These are phyloP conservation scores for Euphorbia peplus DNA, from an alignment of 345 rosid species.

Conservation along the genomic window DNA sequence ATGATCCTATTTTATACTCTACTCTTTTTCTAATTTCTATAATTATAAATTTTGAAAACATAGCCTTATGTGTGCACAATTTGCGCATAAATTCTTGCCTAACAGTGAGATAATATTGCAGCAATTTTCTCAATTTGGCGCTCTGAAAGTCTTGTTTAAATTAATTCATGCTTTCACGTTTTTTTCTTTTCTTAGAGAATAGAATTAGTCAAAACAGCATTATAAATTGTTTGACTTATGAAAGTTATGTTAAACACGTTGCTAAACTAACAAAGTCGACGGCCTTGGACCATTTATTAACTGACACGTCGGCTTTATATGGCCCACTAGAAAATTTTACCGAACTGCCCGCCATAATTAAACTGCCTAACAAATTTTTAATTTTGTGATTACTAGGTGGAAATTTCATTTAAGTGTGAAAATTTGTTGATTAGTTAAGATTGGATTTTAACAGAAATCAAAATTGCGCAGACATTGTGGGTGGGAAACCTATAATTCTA, in stretches of 20 bases:
- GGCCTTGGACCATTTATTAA: not conserved
- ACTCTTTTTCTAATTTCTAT: too few species aligned
- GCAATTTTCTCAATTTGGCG: not conserved
- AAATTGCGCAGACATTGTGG: too few species aligned
- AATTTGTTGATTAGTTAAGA: too few species aligned
- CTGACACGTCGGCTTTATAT: not conserved
- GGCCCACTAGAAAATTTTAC: not conserved
- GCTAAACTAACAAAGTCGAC: not conserved
- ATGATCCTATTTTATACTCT: too few species aligned
- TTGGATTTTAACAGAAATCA: too few species aligned
- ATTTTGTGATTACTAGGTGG: too few species aligned
- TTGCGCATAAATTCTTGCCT: slow-evolving; percentile 19
- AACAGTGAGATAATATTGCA: not conserved
- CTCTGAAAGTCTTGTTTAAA: not conserved
- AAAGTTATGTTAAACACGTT: not conserved
- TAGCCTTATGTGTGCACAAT: not conserved
- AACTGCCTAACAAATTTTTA: too few species aligned
- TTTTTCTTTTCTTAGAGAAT: not conserved
- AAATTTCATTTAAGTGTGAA: too few species aligned
- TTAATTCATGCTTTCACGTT: not conserved
- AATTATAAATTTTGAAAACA: not conserved
- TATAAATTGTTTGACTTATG: not conserved
- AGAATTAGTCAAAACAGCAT: not conserved
- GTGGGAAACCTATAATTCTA: too few species aligned
- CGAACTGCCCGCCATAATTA: too few species aligned